Evolutionary conservation across 345 rosid genomes (phyloP).

Genomic region (Citrus trifoliata): DNA sequence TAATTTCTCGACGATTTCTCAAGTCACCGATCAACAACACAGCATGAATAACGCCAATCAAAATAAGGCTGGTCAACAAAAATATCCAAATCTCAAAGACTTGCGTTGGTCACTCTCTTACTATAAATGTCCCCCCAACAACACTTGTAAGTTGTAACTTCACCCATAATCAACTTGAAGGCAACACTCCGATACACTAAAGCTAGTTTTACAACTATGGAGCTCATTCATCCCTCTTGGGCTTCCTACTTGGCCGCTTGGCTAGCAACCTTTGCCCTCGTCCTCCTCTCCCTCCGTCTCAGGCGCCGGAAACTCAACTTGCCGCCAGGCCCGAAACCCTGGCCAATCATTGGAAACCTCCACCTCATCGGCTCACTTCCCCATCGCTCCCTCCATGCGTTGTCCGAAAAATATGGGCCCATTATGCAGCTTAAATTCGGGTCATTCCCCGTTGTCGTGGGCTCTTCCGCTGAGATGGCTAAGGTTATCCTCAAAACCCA

Average conservation of each 20-base stretch:
- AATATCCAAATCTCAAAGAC: neutral
- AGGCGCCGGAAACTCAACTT: constrained; percentile 34
- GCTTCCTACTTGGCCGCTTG: constrained; percentile 18
- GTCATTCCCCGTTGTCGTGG: too few species aligned
- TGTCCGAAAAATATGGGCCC: constrained; percentile 57
- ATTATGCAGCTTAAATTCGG: constrained; percentile 34
- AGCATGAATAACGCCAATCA: neutral
- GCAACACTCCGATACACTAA: neutral
- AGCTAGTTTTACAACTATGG: constrained; percentile 7
- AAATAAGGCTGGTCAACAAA: neutral
- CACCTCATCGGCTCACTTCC: constrained; percentile 62
- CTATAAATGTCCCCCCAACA: constrained; percentile 1
- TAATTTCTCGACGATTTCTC: neutral
- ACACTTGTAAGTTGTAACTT: neutral
- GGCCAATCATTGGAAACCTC: constrained; percentile 74
- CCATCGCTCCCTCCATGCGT: constrained; percentile 52
- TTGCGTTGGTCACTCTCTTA: neutral
- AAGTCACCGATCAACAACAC: neutral
- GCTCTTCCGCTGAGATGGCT: constrained; percentile 20
- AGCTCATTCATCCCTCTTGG: constrained; percentile 18
- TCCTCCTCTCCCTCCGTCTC: constrained; percentile 34
- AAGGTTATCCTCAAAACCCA: constrained; percentile 47
- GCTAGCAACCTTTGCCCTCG: constrained; percentile 31
- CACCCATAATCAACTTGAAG: neutral
- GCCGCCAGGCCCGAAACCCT: constrained; percentile 62